Conservation (phyloP, 768 basidiomycete genomes). For the Phlebiopsis flavidoalba region DNA sequence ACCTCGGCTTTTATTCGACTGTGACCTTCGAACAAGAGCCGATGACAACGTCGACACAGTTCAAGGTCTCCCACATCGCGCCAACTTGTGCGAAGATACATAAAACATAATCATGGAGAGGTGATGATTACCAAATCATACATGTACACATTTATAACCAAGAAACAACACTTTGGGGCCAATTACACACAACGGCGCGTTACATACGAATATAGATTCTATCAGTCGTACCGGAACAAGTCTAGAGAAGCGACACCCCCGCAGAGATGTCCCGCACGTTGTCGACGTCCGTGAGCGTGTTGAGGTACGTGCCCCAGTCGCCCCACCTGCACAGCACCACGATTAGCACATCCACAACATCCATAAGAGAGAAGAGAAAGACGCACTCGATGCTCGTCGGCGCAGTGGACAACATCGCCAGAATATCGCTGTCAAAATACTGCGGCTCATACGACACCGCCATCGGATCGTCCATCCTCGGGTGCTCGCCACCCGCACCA, state of each 20-base stretch:
- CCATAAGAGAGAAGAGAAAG: background rate
- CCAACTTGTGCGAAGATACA: background rate
- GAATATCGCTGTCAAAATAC: background rate
- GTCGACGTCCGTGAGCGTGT: background rate
- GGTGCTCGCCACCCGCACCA: background rate
- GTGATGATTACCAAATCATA: background rate
- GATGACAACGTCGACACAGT: too few relatives aligned
- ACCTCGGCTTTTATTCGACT: too few relatives aligned
- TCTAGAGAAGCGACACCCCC: background rate
- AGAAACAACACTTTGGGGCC: background rate
- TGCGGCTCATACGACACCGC: background rate
- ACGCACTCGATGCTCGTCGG: background rate
- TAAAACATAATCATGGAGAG: background rate
- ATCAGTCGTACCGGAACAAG: too few relatives aligned
- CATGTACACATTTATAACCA: background rate
- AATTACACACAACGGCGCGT: too few relatives aligned
- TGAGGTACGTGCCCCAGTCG: slow-evolving; percentile 2
- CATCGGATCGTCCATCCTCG: background rate
- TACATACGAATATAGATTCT: too few relatives aligned
- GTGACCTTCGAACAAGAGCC: too few relatives aligned
- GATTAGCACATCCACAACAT: background rate
- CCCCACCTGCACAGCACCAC: background rate
- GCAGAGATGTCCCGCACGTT: background rate
- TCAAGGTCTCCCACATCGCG: too few relatives aligned
- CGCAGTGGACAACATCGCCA: slow-evolving; percentile 1